phyloP scores from a whole-genome alignment of 2,329 filamentous ascomycete species.

The Pyrenochaeta sp. region DNA sequence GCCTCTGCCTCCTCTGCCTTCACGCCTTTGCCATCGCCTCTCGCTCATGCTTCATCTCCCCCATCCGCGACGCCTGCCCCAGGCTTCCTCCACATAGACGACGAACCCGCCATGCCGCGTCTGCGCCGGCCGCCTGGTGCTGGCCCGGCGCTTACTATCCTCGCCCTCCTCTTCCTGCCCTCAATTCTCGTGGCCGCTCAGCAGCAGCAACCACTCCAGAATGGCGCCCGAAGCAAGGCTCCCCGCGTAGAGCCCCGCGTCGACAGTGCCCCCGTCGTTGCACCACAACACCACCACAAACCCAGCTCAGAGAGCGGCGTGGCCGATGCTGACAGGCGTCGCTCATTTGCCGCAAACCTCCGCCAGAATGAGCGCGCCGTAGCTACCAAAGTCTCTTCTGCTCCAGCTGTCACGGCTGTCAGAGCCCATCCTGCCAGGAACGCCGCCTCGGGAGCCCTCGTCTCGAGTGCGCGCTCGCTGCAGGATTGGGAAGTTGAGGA shows the following conservation, averaged over 20 bases:
- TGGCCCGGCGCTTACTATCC: slow-evolving; percentile 45
- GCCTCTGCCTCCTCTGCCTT: slow-evolving; percentile 16
- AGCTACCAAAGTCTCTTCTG: slow-evolving; percentile 76
- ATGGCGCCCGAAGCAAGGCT: slow-evolving; percentile 29
- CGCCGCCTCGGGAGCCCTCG: slow-evolving; percentile 55
- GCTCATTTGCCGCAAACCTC: slow-evolving; percentile 34
- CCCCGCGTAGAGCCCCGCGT: slow-evolving; percentile 36
- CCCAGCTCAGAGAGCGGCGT: slow-evolving; percentile 17
- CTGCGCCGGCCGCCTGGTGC: slow-evolving; percentile 50
- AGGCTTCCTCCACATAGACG: slow-evolving; percentile 37
- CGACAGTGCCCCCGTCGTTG: slow-evolving; percentile 28
- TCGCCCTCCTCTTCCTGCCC: slow-evolving; percentile 47
- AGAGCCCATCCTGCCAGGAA: slow-evolving; percentile 83
- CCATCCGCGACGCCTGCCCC: slow-evolving; percentile 34
- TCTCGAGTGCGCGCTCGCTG: slow-evolving; percentile 88
- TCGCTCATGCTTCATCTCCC: slow-evolving; percentile 44
- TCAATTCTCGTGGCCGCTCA: slow-evolving; percentile 48
- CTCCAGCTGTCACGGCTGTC: slow-evolving; percentile 90
- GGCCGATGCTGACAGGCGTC: slow-evolving; percentile 29
- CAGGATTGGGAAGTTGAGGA: slow-evolving; percentile 99
- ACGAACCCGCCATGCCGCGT: slow-evolving; percentile 43
- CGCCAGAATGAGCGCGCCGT: slow-evolving; percentile 85
- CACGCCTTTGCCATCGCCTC: slow-evolving; percentile 17
- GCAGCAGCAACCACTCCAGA: slow-evolving; percentile 50
- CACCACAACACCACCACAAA: slow-evolving; percentile 12